Evolutionary conservation across 1,284 basidiomycete species (phyloP), one percentile per base, ranked within the genome.

Genomic region (Cutaneotrichosporon daszewskae): DNA sequence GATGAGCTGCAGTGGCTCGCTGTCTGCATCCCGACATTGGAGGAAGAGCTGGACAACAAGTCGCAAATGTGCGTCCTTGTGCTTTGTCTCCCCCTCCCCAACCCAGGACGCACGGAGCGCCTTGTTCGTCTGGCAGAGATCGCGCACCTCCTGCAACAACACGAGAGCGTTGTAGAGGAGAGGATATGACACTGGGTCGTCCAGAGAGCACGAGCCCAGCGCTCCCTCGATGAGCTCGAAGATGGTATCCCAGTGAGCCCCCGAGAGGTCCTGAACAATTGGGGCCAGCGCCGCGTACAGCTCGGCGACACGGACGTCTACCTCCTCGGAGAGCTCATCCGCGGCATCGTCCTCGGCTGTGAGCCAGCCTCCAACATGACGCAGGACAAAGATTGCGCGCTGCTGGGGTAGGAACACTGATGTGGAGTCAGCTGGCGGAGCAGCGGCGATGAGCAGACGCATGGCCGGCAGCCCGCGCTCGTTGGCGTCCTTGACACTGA

Each of bases 191-290:
- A 69, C 57, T 3, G 76, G 66, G 29, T 90, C 82, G 8, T 75
- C 71, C 16, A 89, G 73, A 0, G 79, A 78, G 66, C 74, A 49
- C 51, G 88, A 87, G 76, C 94, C 89, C 1, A 97, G 74, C 54
- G 88, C 90, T 42, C 79, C 85, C 66, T 95, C 89, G 17, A 95
- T 68, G 6, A 96, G 70, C 64, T 97, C 91, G 62, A 90, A 91
- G 14, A 95, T 82, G 35, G 91, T 79, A 40, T 90, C 86, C 87
- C 94, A 94, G 66, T 97, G 95, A 0, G 77, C 76, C 1, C 95
- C 95, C 5, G 80, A 75, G 0, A 96, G 76, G 57, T 82, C 85
- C 66, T 97, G 91, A 40, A 98, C 72, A 37, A 97, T 85, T 0
- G 94, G 90, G 2, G 83, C 83, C 2, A 98, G 74, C 46, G 85